Conservation (phyloP, 441 rosid genomes). For the Mallotus japonicus region DNA sequence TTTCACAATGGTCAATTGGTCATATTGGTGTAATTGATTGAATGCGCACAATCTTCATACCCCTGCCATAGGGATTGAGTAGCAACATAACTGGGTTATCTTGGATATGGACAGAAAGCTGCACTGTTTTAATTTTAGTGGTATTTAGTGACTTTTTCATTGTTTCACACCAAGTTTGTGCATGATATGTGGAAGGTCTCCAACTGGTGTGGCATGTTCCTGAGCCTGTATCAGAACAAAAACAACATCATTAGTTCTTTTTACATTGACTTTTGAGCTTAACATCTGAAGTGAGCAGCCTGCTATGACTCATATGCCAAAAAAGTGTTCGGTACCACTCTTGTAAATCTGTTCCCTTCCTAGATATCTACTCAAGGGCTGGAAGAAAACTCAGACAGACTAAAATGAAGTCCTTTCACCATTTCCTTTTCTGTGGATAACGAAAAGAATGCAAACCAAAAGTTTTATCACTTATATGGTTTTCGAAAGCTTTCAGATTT, state of each 20-base stretch:
- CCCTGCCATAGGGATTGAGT: not conserved
- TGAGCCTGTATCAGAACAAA: not conserved
- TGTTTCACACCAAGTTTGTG: too few species aligned
- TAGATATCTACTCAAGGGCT: not conserved
- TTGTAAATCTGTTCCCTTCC: not conserved
- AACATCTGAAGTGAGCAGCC: slow-evolving; percentile 4
- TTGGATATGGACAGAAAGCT: too few species aligned
- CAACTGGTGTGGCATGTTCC: too few species aligned
- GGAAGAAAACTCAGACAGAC: not conserved
- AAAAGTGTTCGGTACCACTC: not conserved
- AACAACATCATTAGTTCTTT: not conserved
- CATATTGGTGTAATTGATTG: not conserved
- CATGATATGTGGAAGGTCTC: too few species aligned
- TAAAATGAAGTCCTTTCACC: not conserved
- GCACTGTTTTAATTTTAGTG: too few species aligned
- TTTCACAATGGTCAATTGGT: not conserved
- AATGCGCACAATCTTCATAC: not conserved
- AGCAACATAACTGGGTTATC: too few species aligned
- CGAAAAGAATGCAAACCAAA: not conserved
- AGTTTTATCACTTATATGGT: not conserved
- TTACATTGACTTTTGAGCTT: slow-evolving; percentile 2
- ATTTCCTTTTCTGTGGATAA: not conserved
- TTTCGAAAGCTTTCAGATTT: not conserved
- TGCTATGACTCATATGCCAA: not conserved
- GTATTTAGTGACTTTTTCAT: too few species aligned